These are phyloP conservation scores for Boletus barrowsii DNA, from an alignment of 768 basidiomycete genomes.

Conservation along the genomic window DNA sequence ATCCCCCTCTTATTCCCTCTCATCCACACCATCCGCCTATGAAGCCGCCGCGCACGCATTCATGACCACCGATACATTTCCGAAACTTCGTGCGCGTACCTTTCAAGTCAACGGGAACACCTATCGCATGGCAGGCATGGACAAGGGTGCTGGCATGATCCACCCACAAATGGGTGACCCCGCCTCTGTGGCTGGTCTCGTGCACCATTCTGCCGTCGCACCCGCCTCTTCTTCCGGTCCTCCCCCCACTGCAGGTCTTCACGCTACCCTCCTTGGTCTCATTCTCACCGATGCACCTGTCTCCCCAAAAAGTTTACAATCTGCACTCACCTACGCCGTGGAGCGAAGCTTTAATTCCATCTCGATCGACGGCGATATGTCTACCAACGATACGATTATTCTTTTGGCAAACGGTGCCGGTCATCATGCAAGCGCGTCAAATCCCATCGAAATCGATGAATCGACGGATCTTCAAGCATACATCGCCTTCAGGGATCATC, in stretches of 20 bases:
- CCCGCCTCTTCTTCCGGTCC: constrained; percentile 4
- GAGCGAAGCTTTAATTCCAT: constrained; percentile 96
- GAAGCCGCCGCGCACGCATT: constrained; percentile 84
- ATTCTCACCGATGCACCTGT: constrained; percentile 91
- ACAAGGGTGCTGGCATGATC: constrained; percentile 99
- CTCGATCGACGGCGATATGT: constrained; percentile 97
- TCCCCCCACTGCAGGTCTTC: constrained; percentile 45
- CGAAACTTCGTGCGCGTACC: constrained; percentile 80
- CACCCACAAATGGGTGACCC: constrained; percentile 90
- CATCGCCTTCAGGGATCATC: constrained; percentile 69
- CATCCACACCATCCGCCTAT: constrained; percentile 71
- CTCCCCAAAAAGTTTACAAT: constrained; percentile 75
- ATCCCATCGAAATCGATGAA: constrained; percentile 64
- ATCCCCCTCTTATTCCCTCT: constrained; percentile 42
- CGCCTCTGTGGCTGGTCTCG: constrained; percentile 22
- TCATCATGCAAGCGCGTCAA: constrained; percentile 35
- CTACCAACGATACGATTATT: constrained; percentile 93
- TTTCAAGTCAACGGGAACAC: constrained; percentile 71
- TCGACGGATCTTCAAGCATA: constrained; percentile 58
- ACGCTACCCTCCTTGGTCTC: constrained; percentile 93
- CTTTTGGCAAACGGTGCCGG: constrained; percentile 91
- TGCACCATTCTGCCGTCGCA: constrained; percentile 10
- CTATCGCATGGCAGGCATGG: constrained; percentile 89
- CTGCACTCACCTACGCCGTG: constrained; percentile 86
- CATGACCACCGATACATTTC: constrained; percentile 99